Evolutionary conservation across 441 rosid genomes (phyloP).

Genomic region (Euphorbia neoarborescens): DNA sequence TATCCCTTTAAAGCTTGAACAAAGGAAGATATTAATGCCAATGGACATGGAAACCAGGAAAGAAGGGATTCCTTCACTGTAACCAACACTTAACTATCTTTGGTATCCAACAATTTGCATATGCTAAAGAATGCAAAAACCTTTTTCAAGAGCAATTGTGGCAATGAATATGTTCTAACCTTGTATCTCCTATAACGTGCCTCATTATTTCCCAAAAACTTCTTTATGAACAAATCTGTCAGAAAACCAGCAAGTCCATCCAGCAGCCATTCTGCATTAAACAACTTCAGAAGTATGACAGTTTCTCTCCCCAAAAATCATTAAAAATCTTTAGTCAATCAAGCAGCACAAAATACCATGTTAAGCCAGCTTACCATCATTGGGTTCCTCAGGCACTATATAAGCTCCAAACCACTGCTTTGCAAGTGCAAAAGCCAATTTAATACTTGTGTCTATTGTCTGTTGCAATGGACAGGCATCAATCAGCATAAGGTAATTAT

Average conservation of each 20-base stretch:
- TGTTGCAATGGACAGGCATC: conserved; percentile 34
- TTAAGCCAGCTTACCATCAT: conserved; percentile 62
- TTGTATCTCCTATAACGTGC: conserved; percentile 89
- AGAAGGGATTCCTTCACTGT: neutral
- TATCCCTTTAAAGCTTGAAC: neutral
- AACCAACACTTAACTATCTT: neutral
- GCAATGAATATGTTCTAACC: conserved; percentile 36
- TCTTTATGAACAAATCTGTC: conserved; percentile 83
- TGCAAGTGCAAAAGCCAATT: conserved; percentile 87
- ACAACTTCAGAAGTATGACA: conserved; percentile 19
- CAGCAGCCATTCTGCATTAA: conserved; percentile 77
- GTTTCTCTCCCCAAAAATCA: conserved; percentile 15
- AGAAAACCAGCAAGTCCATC: conserved; percentile 96
- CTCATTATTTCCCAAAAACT: conserved; percentile 92
- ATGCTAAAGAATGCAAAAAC: neutral
- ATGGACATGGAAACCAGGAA: neutral
- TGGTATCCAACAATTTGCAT: neutral
- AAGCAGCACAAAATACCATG: conserved; percentile 16
- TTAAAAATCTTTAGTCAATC: conserved; percentile 9
- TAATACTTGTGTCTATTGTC: conserved; percentile 85
- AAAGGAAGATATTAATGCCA: neutral
- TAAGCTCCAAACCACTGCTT: conserved; percentile 98
- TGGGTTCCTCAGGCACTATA: conserved; percentile 68
- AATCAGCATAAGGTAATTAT: conserved; percentile 19
- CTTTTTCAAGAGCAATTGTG: neutral